A percentile compares a stretch with the other conserved stretches of the same genome.
Evolutionary conservation across 768 basidiomycete genomes (phyloP).

Genomic region (Stropharia rugosoannulata): DNA sequence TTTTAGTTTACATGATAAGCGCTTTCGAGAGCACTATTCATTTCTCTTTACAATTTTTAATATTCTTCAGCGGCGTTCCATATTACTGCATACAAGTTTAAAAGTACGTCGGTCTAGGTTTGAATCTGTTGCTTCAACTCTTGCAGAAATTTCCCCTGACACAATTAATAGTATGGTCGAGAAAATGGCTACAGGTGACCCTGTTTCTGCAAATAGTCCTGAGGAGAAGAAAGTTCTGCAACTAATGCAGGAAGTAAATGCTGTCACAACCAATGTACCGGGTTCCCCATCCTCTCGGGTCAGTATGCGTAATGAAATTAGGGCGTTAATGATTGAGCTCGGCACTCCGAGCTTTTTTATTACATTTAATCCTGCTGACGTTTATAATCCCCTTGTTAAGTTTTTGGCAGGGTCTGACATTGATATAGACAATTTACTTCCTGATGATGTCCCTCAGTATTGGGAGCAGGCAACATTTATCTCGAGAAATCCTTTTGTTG

Average conservation of each 20-base stretch:
- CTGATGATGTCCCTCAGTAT: constrained; percentile 25
- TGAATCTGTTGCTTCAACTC: constrained; percentile 19
- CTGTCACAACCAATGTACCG: no score
- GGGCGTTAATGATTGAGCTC: constrained; percentile 27
- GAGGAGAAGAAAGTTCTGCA: no score
- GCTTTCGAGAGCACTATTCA: constrained; percentile 37
- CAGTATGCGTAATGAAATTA: constrained; percentile 36
- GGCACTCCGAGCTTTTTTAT: constrained; percentile 41
- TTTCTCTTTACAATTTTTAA: constrained; percentile 44
- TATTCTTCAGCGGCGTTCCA: constrained; percentile 32
- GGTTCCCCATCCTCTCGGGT: background rate
- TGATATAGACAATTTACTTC: constrained; percentile 28
- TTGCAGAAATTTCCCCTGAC: constrained; percentile 22
- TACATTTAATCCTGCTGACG: constrained; percentile 43
- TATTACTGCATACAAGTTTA: constrained; percentile 30
- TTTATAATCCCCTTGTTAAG: constrained; percentile 39
- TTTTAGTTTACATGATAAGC: constrained; percentile 24
- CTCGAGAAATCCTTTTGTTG: constrained; percentile 38
- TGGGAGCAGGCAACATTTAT: constrained; percentile 30
- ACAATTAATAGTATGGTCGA: background rate
- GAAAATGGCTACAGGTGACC: no score
- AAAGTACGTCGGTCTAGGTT: constrained; percentile 26
- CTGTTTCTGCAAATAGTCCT: no score
- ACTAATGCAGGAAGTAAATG: no score
- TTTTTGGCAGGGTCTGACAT: constrained; percentile 35